Base-by-base conservation (phyloP, 306 rosid genomes). In the Vachellia collinsii region DNA sequence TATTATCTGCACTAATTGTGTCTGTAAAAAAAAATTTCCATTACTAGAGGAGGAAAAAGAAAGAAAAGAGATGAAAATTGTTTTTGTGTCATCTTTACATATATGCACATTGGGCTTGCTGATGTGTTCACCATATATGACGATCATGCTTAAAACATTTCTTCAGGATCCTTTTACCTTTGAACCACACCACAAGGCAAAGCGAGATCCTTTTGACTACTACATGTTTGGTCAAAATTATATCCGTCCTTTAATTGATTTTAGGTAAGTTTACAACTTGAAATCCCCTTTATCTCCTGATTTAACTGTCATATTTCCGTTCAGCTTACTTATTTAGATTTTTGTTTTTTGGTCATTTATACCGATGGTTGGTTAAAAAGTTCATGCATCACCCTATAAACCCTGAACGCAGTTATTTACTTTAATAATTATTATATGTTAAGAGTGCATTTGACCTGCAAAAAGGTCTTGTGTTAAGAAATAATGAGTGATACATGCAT, bases 171-270 rank as follows among this genome's bases (percentile, higher is more conserved):
- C 99, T 63, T 96, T 89, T 89, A 90, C 84, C 85, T 96, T 96
- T 87, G 66, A 88, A 77, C 87, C 99, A 77, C 67, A 86, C 83
- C 99, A 96, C 92, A 92, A 89, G 83, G 99, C 98, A 74, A 76
- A 92, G 83, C 88, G 99, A 80, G 92, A 90, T 84, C 99, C 99
- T 80, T 96, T 90, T 88, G 99, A 96, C 90, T 96, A 96, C 90
- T 96, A 90, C 82, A 80, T 53, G 80, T 92, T 96, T 77, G 99
- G 99, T 70, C 99, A 96, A 83, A 92, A 90, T 82, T 96, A 93
- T 83, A 86, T 96, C 68, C 98, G 97, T 75, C 99, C 99, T 61
- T 80, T 96, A 80, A 85, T 93, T 80, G 97, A 96, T 90, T 93
- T 87, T 90, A 84, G 87, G 99, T 93, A 82, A 85, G 91, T 85